A percentile compares a stretch with the other conserved stretches of the same genome.
These are phyloP conservation scores for Paecilomyces formosus DNA, from an alignment of 2,329 filamentous ascomycete genomes.

Conservation along the genomic window DNA sequence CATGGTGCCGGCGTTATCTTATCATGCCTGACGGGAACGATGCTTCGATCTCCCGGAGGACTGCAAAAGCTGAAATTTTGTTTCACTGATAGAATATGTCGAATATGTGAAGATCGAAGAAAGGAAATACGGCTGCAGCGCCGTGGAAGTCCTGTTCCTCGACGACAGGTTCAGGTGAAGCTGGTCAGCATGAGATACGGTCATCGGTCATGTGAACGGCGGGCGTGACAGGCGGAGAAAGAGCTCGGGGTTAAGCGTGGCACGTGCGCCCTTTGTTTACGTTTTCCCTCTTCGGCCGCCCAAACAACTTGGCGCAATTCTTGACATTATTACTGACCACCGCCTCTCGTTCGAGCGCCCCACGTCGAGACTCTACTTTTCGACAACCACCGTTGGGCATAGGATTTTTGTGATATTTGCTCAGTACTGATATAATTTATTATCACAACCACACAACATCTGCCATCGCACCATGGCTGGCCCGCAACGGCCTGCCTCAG, in stretches of 20 bases:
- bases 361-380: neutral
- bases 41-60: neutral
- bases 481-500: conserved; percentile 42
- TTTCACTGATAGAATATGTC: neutral
- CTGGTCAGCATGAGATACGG: neutral
- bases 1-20: conserved; percentile 20
- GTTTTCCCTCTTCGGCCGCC: conserved; percentile 17
- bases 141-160: neutral
- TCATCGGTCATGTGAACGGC: conserved; percentile 19
- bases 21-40: conserved; percentile 2
- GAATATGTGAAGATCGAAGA: neutral
- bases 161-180: neutral
- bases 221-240: conserved; percentile 10
- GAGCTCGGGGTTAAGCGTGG: conserved; percentile 5
- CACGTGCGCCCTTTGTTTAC: conserved; percentile 23
- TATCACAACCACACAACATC: neutral
- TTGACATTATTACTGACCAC: conserved; percentile 3
- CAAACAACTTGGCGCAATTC: conserved; percentile 8
- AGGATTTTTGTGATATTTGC: neutral
- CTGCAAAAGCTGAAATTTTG: neutral
- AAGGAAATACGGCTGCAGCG: neutral
- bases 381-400: neutral
- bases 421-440: neutral
- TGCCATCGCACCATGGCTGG: conserved; percentile 42
- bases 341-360: neutral